A percentile compares a stretch with the other conserved stretches of the same genome.
These are phyloP conservation scores for Jacaranda mimosifolia DNA, from an alignment of 257 asterid species.

Conservation along the genomic window DNA sequence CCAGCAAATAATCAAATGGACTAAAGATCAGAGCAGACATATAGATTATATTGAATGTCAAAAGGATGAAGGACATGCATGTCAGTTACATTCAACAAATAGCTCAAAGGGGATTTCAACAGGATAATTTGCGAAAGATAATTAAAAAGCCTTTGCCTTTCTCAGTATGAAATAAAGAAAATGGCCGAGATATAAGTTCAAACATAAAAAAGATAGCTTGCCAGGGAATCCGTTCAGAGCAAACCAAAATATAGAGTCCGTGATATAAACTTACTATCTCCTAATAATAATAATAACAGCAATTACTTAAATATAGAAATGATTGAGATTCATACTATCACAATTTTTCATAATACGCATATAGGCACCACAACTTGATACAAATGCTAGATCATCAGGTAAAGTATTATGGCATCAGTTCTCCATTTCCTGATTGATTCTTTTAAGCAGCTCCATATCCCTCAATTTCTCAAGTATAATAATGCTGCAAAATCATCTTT, in stretches of 20 bases:
- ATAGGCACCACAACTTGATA: neutral
- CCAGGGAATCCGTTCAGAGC: neutral
- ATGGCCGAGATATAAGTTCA: neutral
- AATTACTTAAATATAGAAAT: constrained; percentile 6
- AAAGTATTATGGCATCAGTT: neutral
- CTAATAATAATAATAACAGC: neutral
- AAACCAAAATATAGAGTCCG: constrained; percentile 4
- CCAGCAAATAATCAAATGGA: constrained; percentile 25
- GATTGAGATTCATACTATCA: neutral
- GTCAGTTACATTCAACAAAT: constrained; percentile 3
- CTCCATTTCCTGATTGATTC: neutral
- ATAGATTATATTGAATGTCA: neutral
- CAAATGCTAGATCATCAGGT: neutral
- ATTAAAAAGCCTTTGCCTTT: neutral
- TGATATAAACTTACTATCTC: neutral
- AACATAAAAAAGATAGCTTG: constrained; percentile 1
- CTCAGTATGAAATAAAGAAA: neutral
- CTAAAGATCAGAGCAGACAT: neutral
- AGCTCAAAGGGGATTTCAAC: constrained; percentile 7
- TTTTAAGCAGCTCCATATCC: constrained; percentile 3
- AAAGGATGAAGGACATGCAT: neutral
- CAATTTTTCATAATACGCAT: neutral
- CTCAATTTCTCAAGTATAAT: constrained; percentile 17
- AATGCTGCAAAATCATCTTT: neutral
- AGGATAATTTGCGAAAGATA: neutral